Evolutionary conservation across 495 filamentous ascomycete genomes (phyloP).

Genomic region (Tuber aestivum): DNA sequence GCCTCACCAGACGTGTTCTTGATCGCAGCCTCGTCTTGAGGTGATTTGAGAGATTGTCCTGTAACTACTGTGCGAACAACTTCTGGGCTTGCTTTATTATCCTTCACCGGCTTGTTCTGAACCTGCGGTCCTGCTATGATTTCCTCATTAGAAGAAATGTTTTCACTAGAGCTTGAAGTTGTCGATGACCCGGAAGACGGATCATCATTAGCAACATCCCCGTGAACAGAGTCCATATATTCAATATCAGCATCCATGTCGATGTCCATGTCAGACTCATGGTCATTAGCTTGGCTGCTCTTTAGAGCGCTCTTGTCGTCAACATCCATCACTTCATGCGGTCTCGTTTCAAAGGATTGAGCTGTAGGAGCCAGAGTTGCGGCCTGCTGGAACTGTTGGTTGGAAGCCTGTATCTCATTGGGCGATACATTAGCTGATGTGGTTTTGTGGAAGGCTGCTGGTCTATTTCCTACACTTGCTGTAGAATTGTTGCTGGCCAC

Average conservation of each 20-base stretch:
- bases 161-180: background rate
- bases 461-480: background rate
- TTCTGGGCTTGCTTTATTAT: background rate
- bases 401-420: conserved; percentile 4
- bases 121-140: background rate
- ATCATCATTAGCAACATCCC: background rate
- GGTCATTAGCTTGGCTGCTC: background rate
- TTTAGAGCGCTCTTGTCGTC: background rate
- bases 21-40: background rate
- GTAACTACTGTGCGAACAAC: background rate
- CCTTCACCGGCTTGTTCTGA: background rate
- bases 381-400: background rate
- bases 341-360: background rate
- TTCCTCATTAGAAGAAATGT: background rate
- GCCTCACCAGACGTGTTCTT: conserved; percentile 17
- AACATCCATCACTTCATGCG: conserved; percentile 6
- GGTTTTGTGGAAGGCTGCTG: background rate
- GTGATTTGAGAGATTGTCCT: background rate
- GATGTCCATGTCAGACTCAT: conserved; percentile 3
- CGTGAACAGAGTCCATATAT: conserved; percentile 1
- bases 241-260: conserved; percentile 3
- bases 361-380: background rate
- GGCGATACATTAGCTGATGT: conserved; percentile 2
- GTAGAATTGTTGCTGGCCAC: background rate
- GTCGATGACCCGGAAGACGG: conserved; percentile 1